These are phyloP conservation scores for Penicillium sp. DNA, from an alignment of 2,329 filamentous ascomycete species.

Conservation along the genomic window DNA sequence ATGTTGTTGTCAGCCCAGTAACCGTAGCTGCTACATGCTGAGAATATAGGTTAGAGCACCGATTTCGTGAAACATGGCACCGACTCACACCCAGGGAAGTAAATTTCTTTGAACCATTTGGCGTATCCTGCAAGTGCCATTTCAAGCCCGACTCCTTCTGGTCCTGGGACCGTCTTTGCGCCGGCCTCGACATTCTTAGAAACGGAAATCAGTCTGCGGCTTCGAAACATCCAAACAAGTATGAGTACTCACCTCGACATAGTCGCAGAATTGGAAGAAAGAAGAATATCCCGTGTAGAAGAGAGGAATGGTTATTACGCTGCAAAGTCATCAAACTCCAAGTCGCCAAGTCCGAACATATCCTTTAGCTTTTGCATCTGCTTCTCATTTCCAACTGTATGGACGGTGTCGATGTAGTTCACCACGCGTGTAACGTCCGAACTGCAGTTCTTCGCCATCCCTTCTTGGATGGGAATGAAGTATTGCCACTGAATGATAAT, in stretches of 20 bases:
- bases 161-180: constrained; percentile 29
- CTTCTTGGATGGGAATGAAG: constrained; percentile 53
- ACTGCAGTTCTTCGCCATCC: constrained; percentile 58
- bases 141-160: constrained; percentile 51
- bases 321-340: constrained; percentile 53
- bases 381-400: constrained; percentile 41
- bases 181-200: constrained; percentile 33
- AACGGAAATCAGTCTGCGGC: constrained; percentile 6
- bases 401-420: constrained; percentile 51
- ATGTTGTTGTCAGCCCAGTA: constrained; percentile 47
- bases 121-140: constrained; percentile 54
- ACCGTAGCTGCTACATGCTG: constrained; percentile 47
- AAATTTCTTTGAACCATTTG: constrained; percentile 47
- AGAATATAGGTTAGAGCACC: not conserved
- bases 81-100: constrained; percentile 48
- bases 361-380: constrained; percentile 47
- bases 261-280: constrained; percentile 49
- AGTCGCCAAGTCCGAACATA: constrained; percentile 49
- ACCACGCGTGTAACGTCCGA: constrained; percentile 50
- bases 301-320: constrained; percentile 4
- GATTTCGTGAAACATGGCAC: not conserved
- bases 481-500: constrained; percentile 49
- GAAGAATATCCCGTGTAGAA: constrained; percentile 48
- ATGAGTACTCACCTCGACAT: constrained; percentile 42
- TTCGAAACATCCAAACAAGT: not conserved